A percentile compares a stretch with the other conserved stretches of the same genome.
Conservation (phyloP, 305 asterid genomes). For the Petunia hybrid region DNA sequence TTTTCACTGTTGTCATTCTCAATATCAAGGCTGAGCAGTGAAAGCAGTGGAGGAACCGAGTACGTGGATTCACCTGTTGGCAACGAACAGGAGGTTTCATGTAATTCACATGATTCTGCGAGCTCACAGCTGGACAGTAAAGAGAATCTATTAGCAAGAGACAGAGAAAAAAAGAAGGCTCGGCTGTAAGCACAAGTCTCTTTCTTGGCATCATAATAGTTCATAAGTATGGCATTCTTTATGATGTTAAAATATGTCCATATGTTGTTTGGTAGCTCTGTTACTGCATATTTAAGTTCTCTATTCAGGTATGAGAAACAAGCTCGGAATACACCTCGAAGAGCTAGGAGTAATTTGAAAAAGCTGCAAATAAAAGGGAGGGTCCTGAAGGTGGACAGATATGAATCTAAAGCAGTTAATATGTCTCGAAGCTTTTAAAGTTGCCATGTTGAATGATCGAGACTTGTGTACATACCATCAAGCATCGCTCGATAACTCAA, state of each 20-base stretch:
- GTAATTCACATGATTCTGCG: constrained; percentile 39
- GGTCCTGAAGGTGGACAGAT: constrained; percentile 38
- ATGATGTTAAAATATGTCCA: not conserved
- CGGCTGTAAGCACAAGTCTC: constrained; percentile 45
- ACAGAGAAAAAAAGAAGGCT: constrained; percentile 59
- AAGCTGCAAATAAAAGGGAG: constrained; percentile 44
- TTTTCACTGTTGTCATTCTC: constrained; percentile 47
- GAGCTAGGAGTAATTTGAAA: constrained; percentile 44
- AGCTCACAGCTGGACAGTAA: constrained; percentile 37
- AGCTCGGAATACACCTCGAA: constrained; percentile 45
- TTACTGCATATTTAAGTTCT: constrained; percentile 12
- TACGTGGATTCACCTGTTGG: constrained; percentile 43
- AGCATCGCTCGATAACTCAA: constrained; percentile 19
- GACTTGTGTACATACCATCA: constrained; percentile 14
- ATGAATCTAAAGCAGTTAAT: constrained; percentile 38
- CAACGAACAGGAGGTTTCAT: constrained; percentile 33
- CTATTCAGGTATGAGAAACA: constrained; percentile 57
- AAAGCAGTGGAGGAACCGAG: constrained; percentile 50
- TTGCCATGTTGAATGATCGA: not conserved
- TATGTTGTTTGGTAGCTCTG: not conserved
- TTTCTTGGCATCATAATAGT: not conserved
- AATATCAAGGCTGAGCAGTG: constrained; percentile 51
- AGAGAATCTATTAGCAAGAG: constrained; percentile 45
- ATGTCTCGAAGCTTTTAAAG: constrained; percentile 45
- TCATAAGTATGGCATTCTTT: not conserved